These are phyloP conservation scores for Monosporascus sp. DNA, from an alignment of 2,329 filamentous ascomycete species.

Conservation along the genomic window DNA sequence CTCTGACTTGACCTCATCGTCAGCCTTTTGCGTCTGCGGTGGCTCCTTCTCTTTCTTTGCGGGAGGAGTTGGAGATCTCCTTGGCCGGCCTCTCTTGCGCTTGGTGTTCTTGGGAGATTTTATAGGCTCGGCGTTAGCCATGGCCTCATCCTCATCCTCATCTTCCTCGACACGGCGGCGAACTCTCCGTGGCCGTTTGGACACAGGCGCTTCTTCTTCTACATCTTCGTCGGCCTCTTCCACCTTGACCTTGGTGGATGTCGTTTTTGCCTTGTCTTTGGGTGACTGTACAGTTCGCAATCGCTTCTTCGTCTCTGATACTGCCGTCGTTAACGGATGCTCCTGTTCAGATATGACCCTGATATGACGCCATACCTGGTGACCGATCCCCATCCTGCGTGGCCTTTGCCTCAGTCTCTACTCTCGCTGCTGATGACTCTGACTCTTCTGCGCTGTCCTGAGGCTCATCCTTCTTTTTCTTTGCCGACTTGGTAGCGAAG, in stretches of 20 bases:
- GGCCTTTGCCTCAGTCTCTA: constrained; percentile 19
- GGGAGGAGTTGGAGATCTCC: constrained; percentile 21
- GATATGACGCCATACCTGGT: constrained; percentile 28
- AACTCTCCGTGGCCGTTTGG: constrained; percentile 50
- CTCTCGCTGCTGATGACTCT: constrained; percentile 12
- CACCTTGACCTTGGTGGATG: constrained; percentile 24
- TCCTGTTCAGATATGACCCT: background rate
- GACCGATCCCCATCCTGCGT: constrained; percentile 35
- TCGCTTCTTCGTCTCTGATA: constrained; percentile 43
- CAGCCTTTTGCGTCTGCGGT: constrained; percentile 21
- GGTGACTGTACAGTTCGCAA: constrained; percentile 23
- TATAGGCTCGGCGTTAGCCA: constrained; percentile 24
- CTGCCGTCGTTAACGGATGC: constrained; percentile 2
- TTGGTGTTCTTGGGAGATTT: constrained; percentile 26
- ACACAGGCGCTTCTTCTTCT: constrained; percentile 54
- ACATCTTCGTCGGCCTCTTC: constrained; percentile 38
- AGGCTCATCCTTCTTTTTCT: constrained; percentile 30
- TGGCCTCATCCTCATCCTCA: constrained; percentile 39
- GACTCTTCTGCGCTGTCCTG: constrained; percentile 16
- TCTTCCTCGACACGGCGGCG: constrained; percentile 48
- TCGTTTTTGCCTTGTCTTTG: constrained; percentile 14
- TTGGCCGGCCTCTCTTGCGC: constrained; percentile 22
- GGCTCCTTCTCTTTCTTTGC: constrained; percentile 17
- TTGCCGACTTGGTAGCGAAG: constrained; percentile 57
- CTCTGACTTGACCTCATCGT: constrained; percentile 41